Conservation (phyloP, 2,329 filamentous ascomycete species). For the Elsinoe arachidis region DNA sequence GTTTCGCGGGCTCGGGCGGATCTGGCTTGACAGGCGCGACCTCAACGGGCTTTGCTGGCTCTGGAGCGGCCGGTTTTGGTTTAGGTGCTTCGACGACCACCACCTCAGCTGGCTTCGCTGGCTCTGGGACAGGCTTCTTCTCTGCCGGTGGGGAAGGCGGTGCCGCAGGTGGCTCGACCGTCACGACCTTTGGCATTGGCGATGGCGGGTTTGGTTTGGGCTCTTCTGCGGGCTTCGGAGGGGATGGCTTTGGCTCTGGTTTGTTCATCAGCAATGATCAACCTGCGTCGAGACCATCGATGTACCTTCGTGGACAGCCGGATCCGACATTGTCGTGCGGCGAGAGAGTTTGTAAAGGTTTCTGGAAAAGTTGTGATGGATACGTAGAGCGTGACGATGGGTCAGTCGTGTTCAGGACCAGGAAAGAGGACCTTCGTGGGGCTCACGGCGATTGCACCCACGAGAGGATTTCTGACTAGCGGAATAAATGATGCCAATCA, state of each 20-base stretch:
- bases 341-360: too few species aligned
- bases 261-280: background rate
- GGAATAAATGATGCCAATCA: too few species aligned
- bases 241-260: background rate
- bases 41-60: background rate
- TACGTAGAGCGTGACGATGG: too few species aligned
- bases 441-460: too few species aligned
- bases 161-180: background rate
- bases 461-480: too few species aligned
- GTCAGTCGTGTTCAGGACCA: too few species aligned
- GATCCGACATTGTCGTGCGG: too few species aligned
- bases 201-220: constrained; percentile 1
- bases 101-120: background rate
- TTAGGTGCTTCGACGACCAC: background rate
- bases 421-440: too few species aligned
- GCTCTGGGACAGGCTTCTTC: background rate
- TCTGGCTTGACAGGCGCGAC: background rate
- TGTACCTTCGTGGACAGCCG: background rate
- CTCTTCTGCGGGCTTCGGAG: background rate
- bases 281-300: background rate
- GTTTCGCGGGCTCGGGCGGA: background rate
- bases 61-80: background rate
- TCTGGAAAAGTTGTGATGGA: too few species aligned
- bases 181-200: constrained; percentile 9
- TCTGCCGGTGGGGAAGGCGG: background rate